These are phyloP conservation scores for Pyrenophora graminea DNA, from an alignment of 2,329 filamentous ascomycete species.

Conservation along the genomic window DNA sequence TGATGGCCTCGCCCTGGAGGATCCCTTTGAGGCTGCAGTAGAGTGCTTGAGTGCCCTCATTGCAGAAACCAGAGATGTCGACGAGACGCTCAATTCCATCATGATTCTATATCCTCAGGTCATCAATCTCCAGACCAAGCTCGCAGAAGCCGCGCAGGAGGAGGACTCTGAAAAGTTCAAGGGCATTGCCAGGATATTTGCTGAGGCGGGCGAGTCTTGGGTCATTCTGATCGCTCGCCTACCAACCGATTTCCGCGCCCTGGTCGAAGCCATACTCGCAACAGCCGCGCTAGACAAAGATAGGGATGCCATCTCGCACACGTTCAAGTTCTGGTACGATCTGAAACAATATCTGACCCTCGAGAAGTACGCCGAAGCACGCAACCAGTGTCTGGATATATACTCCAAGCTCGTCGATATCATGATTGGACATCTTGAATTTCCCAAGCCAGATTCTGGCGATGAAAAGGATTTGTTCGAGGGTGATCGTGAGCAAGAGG, in stretches of 20 bases:
- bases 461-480: slow-evolving; percentile 87
- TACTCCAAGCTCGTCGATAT: slow-evolving; percentile 91
- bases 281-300: slow-evolving; percentile 86
- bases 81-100: slow-evolving; percentile 83
- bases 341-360: slow-evolving; percentile 94
- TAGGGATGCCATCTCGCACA: slow-evolving; percentile 87
- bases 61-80: slow-evolving; percentile 88
- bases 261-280: slow-evolving; percentile 92
- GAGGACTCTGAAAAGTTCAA: slow-evolving; percentile 88
- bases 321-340: slow-evolving; percentile 98
- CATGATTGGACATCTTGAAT: slow-evolving; percentile 87
- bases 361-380: slow-evolving; percentile 83
- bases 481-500: slow-evolving; percentile 91
- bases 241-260: slow-evolving; percentile 75
- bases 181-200: slow-evolving; percentile 85
- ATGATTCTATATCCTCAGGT: slow-evolving; percentile 81
- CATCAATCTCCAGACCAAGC: slow-evolving; percentile 74
- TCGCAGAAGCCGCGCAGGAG: slow-evolving; percentile 72
- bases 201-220: slow-evolving; percentile 93
- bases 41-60: slow-evolving; percentile 94
- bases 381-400: slow-evolving; percentile 75
- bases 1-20: slow-evolving; percentile 73
- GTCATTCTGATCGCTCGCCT: slow-evolving; percentile 87
- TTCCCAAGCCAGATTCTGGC: slow-evolving; percentile 73
- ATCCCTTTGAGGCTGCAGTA: slow-evolving; percentile 82